phyloP scores from a whole-genome alignment of 768 basidiomycete species.

The Macrolepiota albuminosa region DNA sequence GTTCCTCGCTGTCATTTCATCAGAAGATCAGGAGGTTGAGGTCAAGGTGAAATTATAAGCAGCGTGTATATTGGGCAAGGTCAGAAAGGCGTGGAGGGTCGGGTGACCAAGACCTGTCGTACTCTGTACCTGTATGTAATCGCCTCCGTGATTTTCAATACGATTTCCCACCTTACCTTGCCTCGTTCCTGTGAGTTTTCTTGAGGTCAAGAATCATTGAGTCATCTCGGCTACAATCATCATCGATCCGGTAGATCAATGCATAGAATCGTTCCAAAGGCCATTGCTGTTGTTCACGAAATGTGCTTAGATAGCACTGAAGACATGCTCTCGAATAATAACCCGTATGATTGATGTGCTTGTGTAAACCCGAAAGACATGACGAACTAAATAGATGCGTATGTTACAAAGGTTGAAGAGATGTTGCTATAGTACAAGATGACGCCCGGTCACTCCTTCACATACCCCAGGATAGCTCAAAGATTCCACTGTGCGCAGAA shows the following conservation, averaged over 20 bases:
- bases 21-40: conserved; percentile 37
- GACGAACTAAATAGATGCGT: conserved; percentile 13
- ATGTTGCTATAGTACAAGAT: conserved; percentile 3
- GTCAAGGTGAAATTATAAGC: conserved; percentile 60
- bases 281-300: conserved; percentile 1
- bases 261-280: not conserved
- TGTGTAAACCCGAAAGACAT: not conserved
- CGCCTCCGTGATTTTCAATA: conserved; percentile 33
- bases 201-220: conserved; percentile 4
- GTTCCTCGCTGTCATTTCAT: conserved; percentile 68
- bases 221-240: conserved; percentile 21
- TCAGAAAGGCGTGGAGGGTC: conserved; percentile 21
- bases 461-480: conserved; percentile 19
- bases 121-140: conserved; percentile 29
- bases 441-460: not conserved
- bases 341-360: not conserved
- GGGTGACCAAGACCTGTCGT: conserved; percentile 30
- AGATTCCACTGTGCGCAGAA: conserved; percentile 59
- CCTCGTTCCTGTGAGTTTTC: conserved; percentile 31
- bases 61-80: conserved; percentile 10
- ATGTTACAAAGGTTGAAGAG: conserved; percentile 13
- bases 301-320: not conserved
- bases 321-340: not conserved
- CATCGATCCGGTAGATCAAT: conserved; percentile 13
- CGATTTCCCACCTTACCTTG: conserved; percentile 16